These are phyloP conservation scores for Themeda triandra DNA, from an alignment of 176 grass and related monocot genomes.

Conservation along the genomic window DNA sequence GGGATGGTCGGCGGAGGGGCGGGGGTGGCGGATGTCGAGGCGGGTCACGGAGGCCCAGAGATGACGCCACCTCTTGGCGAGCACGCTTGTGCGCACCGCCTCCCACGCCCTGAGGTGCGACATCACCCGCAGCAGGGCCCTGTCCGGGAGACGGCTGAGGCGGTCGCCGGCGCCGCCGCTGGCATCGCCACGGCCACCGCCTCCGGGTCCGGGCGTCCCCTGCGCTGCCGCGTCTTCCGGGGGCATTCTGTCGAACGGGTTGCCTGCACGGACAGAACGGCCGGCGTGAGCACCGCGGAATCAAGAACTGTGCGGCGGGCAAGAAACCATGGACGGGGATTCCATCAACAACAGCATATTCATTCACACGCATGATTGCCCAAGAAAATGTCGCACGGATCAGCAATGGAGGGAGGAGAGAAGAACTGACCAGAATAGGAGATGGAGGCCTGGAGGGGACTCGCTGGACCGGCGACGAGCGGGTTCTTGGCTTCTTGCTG, in stretches of 20 bases:
- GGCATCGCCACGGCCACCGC: neutral
- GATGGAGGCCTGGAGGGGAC: neutral
- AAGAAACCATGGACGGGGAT: neutral
- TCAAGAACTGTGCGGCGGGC: neutral
- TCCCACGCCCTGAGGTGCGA: conserved; percentile 26
- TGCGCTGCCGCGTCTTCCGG: neutral
- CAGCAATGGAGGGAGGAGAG: neutral
- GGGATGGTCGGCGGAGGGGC: neutral
- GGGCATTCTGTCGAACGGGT: conserved; percentile 22
- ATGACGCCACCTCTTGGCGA: conserved; percentile 11
- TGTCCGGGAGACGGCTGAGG: neutral
- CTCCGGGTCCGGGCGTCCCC: neutral
- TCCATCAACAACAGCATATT: neutral
- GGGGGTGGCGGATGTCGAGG: conserved; percentile 18
- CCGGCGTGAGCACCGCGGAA: neutral
- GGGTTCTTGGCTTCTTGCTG: neutral
- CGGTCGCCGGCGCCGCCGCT: neutral
- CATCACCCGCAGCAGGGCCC: neutral
- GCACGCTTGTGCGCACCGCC: conserved; percentile 21
- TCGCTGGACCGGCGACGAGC: neutral
- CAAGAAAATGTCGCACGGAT: neutral
- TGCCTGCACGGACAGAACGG: neutral
- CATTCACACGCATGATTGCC: neutral
- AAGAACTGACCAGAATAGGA: neutral
- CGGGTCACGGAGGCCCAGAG: neutral